Percentiles rank a stretch among this genome's conserved stretches.
These are phyloP conservation scores for Pueraria montana DNA, from an alignment of 306 rosid species.

Conservation along the genomic window DNA sequence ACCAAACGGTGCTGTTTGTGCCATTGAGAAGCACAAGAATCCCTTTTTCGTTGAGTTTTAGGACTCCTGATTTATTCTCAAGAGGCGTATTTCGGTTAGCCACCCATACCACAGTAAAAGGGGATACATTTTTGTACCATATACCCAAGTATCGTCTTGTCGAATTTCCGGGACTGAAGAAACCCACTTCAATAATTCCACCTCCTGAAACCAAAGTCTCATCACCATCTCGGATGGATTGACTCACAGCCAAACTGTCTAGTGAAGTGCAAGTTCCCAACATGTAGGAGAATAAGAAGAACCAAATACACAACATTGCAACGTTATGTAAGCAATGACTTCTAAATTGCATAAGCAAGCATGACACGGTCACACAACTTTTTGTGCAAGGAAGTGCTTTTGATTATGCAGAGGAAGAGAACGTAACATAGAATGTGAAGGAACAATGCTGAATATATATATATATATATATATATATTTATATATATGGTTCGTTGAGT, in stretches of 20 bases:
- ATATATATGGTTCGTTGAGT: no score
- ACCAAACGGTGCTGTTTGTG: constrained; percentile 35
- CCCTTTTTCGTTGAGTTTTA: constrained; percentile 7
- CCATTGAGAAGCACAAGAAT: constrained; percentile 24
- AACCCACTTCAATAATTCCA: constrained; percentile 38
- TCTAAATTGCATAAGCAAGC: no score
- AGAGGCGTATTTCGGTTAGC: constrained; percentile 42
- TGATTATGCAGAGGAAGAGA: no score
- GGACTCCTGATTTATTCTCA: neutral
- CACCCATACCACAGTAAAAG: constrained; percentile 40
- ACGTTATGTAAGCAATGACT: no score
- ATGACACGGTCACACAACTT: no score
- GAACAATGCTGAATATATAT: no score
- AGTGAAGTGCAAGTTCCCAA: neutral
- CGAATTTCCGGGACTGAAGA: constrained; percentile 36
- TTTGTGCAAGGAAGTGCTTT: no score
- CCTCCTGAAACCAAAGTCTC: constrained; percentile 9
- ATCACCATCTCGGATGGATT: constrained; percentile 23
- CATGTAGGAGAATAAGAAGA: neutral
- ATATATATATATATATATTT: no score
- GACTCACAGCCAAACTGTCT: neutral
- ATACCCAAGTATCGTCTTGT: constrained; percentile 35
- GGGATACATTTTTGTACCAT: constrained; percentile 37
- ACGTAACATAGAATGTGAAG: no score
- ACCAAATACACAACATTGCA: neutral